These are phyloP conservation scores for Suhomyces anneliseae DNA, from an alignment of 1,139 yeast species.

Conservation along the genomic window DNA sequence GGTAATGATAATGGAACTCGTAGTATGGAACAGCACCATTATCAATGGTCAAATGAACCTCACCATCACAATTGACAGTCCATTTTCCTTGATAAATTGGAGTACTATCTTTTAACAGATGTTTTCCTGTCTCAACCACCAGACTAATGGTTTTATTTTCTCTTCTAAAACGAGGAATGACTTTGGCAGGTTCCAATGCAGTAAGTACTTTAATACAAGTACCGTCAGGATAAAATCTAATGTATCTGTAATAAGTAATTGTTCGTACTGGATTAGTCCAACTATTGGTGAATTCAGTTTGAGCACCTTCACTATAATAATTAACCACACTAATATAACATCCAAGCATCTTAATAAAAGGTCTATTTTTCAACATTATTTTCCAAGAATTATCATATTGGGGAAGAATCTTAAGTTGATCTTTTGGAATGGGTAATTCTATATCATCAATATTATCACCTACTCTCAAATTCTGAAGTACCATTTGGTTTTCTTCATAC, in stretches of 20 bases:
- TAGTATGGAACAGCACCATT: conserved; percentile 67
- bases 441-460: conserved; percentile 22
- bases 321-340: conserved; percentile 83
- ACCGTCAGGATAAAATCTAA: conserved; percentile 81
- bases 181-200: conserved; percentile 60
- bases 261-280: conserved; percentile 78
- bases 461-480: conserved; percentile 12
- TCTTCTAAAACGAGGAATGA: conserved; percentile 55
- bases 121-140: conserved; percentile 4
- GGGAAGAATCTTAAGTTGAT: conserved; percentile 44
- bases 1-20: conserved; percentile 60
- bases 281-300: conserved; percentile 61
- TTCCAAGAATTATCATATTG: conserved; percentile 55
- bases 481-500: conserved; percentile 44
- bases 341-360: conserved; percentile 78
- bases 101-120: conserved; percentile 28
- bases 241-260: conserved; percentile 83
- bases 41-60: conserved; percentile 54
- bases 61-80: conserved; percentile 45
- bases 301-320: conserved; percentile 78
- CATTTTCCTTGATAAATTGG: conserved; percentile 54
- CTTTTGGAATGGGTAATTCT: conserved; percentile 38
- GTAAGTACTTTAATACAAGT: conserved; percentile 65
- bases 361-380: conserved; percentile 50
- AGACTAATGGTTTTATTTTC: conserved; percentile 17